phyloP scores from a whole-genome alignment of 805 yeast species.

The Lipomyces spencermartinsiae region DNA sequence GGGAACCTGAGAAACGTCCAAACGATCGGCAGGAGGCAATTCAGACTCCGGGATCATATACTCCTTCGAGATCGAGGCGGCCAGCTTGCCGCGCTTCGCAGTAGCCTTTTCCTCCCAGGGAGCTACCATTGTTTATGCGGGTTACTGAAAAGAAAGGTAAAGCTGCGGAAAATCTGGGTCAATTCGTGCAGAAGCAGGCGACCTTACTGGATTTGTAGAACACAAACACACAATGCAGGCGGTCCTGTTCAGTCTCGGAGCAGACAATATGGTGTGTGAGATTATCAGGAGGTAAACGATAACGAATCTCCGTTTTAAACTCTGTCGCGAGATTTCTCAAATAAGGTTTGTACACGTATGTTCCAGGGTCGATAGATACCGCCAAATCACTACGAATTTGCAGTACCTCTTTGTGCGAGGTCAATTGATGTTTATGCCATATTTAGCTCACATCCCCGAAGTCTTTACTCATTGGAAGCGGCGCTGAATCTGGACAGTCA shows the following conservation, averaged over 20 bases:
- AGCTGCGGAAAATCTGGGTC: background rate
- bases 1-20: conserved; percentile 40
- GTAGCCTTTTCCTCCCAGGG: conserved; percentile 37
- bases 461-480: background rate
- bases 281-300: no score
- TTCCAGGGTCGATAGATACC: no score
- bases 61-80: conserved; percentile 38
- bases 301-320: no score
- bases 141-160: background rate
- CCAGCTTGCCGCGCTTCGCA: conserved; percentile 35
- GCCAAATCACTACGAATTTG: no score
- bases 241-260: no score
- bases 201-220: background rate
- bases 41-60: conserved; percentile 37
- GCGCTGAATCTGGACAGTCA: background rate
- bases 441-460: background rate
- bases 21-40: conserved; percentile 37
- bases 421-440: background rate
- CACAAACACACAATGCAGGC: background rate
- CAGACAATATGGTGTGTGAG: no score
- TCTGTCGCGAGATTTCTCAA: no score
- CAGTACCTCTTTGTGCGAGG: no score
- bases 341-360: background rate
- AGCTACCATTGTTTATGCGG: background rate
- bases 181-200: background rate